Evolutionary conservation across 495 filamentous ascomycete species (phyloP).

Genomic region (Hypomontagnella monticulosa): DNA sequence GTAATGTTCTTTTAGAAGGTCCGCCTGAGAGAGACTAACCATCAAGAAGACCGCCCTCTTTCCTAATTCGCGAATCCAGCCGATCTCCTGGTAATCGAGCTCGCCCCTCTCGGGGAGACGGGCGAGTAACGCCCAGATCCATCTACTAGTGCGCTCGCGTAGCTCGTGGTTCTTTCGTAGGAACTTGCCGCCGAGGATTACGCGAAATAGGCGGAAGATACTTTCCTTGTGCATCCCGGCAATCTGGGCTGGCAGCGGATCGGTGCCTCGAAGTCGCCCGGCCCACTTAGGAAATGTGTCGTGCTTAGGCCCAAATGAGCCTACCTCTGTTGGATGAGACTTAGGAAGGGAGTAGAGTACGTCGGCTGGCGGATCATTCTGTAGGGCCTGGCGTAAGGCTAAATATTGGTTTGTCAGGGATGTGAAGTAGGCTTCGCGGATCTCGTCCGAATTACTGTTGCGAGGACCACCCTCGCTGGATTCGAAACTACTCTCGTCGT

Average conservation of each 20-base stretch:
- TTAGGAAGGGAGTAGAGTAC: slow-evolving; percentile 62
- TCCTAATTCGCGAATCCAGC: slow-evolving; percentile 66
- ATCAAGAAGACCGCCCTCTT: slow-evolving; percentile 66
- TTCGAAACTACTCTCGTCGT: slow-evolving; percentile 31
- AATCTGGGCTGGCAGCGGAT: slow-evolving; percentile 74
- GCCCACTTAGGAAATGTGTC: slow-evolving; percentile 61
- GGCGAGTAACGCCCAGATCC: slow-evolving; percentile 71
- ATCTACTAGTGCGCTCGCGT: slow-evolving; percentile 60
- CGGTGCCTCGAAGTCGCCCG: slow-evolving; percentile 58
- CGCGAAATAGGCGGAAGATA: slow-evolving; percentile 65
- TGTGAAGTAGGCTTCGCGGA: slow-evolving; percentile 67
- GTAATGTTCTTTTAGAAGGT: slow-evolving; percentile 50
- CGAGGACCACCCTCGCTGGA: slow-evolving; percentile 50
- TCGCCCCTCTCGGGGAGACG: slow-evolving; percentile 65
- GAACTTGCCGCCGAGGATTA: slow-evolving; percentile 56
- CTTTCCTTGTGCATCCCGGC: slow-evolving; percentile 71
- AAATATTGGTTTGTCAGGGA: slow-evolving; percentile 69
- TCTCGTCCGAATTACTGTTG: slow-evolving; percentile 47
- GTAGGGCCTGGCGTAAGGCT: slow-evolving; percentile 66
- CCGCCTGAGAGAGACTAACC: slow-evolving; percentile 61
- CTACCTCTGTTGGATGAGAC: slow-evolving; percentile 66
- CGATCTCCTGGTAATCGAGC: slow-evolving; percentile 66
- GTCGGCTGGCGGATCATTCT: slow-evolving; percentile 60
- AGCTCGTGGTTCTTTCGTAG: slow-evolving; percentile 59
- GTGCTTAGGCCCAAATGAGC: slow-evolving; percentile 52